Evolutionary conservation across 2,329 filamentous ascomycete genomes (phyloP).

Genomic region (Aspergillus pseudoviridinutans): DNA sequence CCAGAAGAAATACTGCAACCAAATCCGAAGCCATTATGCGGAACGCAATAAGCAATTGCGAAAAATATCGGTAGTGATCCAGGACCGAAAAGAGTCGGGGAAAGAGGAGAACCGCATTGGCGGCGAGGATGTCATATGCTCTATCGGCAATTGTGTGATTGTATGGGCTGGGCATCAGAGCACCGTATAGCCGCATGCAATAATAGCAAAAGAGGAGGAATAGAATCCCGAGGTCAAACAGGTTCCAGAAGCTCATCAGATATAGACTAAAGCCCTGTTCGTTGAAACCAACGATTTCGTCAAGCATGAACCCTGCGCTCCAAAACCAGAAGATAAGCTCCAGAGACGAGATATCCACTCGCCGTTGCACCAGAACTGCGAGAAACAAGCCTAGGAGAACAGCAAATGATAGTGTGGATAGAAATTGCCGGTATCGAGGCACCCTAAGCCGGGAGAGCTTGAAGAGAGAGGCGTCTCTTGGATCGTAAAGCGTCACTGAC

Average conservation of each 20-base stretch:
- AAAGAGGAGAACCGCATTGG: constrained; percentile 83
- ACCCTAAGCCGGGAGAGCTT: constrained; percentile 88
- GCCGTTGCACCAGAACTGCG: constrained; percentile 72
- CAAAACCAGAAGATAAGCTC: constrained; percentile 96
- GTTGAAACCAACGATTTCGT: constrained; percentile 92
- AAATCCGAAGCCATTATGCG: constrained; percentile 90
- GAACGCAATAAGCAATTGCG: constrained; percentile 88
- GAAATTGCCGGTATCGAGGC: constrained; percentile 83
- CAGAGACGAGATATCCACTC: constrained; percentile 73
- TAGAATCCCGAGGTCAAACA: constrained; percentile 87
- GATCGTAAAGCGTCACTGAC: constrained; percentile 84
- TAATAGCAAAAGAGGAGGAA: constrained; percentile 85
- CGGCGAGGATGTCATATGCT: constrained; percentile 91
- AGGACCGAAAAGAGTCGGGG: constrained; percentile 88
- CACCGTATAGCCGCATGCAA: constrained; percentile 80
- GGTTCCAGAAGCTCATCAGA: constrained; percentile 97
- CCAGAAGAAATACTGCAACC: constrained; percentile 76
- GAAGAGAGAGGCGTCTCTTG: constrained; percentile 81
- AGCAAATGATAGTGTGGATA: constrained; percentile 83
- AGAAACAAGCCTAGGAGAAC: constrained; percentile 81
- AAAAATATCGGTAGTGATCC: constrained; percentile 95
- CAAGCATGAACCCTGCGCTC: constrained; percentile 95
- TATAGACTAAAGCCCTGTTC: constrained; percentile 96
- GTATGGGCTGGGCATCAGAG: constrained; percentile 70
- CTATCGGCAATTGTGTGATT: constrained; percentile 70